Evolutionary conservation across 257 asterid species (phyloP).

Genomic region (Nicotiana paniculata): DNA sequence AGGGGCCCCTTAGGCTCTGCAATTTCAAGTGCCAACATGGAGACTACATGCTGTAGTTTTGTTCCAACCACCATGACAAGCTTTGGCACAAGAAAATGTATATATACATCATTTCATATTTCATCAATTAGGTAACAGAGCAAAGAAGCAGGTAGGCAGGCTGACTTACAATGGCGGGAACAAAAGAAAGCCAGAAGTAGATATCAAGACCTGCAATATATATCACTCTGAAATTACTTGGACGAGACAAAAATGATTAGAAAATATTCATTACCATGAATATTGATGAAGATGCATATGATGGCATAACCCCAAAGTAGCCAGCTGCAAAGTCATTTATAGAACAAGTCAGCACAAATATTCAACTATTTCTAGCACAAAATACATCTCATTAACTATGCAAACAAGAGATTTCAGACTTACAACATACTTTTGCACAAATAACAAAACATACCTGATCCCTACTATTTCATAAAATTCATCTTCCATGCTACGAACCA

Average conservation of each 20-base stretch:
- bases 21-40: slow-evolving; percentile 79
- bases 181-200: slow-evolving; percentile 84
- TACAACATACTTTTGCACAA: too few relatives aligned
- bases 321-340: slow-evolving; percentile 51
- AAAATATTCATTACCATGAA: slow-evolving; percentile 51
- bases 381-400: background rate
- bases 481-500: slow-evolving; percentile 96
- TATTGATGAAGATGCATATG: slow-evolving; percentile 76
- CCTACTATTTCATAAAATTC: slow-evolving; percentile 82
- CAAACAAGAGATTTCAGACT: background rate
- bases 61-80: slow-evolving; percentile 87
- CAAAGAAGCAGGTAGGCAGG: background rate
- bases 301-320: slow-evolving; percentile 91
- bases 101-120: too few relatives aligned
- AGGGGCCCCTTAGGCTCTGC: slow-evolving; percentile 51
- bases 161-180: slow-evolving; percentile 73
- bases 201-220: slow-evolving; percentile 70
- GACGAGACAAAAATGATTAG: background rate
- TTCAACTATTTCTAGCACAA: background rate
- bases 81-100: slow-evolving; percentile 22
- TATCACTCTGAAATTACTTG: background rate
- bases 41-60: slow-evolving; percentile 85
- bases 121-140: background rate
- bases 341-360: background rate
- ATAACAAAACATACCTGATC: slow-evolving; percentile 45